Percentiles rank a stretch among this genome's conserved stretches.
phyloP scores from a whole-genome alignment of 345 rosid genomes.

The Adansonia digitata region DNA sequence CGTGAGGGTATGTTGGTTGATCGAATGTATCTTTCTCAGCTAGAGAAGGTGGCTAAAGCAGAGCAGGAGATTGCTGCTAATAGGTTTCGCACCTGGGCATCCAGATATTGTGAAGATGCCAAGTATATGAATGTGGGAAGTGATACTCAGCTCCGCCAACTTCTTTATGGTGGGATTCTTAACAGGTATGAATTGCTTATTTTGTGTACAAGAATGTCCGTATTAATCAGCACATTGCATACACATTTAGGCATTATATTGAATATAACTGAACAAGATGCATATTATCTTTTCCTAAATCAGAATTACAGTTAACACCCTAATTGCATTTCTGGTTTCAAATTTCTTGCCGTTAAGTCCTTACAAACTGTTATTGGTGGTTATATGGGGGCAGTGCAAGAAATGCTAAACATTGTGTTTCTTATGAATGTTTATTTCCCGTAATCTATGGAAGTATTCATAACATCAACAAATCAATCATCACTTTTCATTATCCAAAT shows the following conservation, averaged over 20 bases:
- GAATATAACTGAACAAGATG: not conserved
- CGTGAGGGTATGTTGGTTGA: slow-evolving; percentile 88
- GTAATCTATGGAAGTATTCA: not conserved
- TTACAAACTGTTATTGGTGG: not conserved
- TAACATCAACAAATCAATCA: not conserved
- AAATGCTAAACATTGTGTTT: not conserved
- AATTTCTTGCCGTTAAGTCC: slow-evolving; percentile 1
- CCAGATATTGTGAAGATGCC: slow-evolving; percentile 77
- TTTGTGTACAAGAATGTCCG: not conserved
- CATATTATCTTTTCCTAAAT: not conserved
- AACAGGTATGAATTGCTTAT: slow-evolving; percentile 46
- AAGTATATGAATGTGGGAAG: slow-evolving; percentile 90
- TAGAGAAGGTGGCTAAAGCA: slow-evolving; percentile 81
- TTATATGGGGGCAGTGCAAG: not conserved
- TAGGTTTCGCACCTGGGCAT: slow-evolving; percentile 86
- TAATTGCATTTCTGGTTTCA: not conserved
- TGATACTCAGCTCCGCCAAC: slow-evolving; percentile 81
- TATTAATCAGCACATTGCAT: not conserved
- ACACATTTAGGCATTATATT: not conserved
- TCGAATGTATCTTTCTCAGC: slow-evolving; percentile 64
- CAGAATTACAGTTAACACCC: not conserved
- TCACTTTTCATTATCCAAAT: not conserved
- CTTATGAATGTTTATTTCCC: not conserved
- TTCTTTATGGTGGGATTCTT: slow-evolving; percentile 66
- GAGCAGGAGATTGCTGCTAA: slow-evolving; percentile 67